These are phyloP conservation scores for Mucor saturninus DNA, from an alignment of 371 early-diverging fungal genomes.

Conservation along the genomic window DNA sequence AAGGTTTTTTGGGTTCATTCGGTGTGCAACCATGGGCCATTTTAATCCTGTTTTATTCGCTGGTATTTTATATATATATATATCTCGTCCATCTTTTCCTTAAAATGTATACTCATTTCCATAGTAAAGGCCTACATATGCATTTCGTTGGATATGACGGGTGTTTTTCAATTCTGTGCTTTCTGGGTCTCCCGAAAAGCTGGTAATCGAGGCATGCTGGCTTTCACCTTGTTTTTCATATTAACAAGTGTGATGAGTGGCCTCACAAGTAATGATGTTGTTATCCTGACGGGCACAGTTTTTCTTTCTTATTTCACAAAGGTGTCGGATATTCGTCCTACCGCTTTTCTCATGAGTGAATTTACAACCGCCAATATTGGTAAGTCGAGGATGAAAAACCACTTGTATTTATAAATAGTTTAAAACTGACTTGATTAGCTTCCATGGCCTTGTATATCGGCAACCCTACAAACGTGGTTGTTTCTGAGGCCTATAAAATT, in stretches of 20 bases:
- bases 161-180: constrained; percentile 73
- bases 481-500: constrained; percentile 77
- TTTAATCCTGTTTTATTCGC: constrained; percentile 74
- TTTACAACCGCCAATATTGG: constrained; percentile 75
- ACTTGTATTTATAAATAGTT: not conserved
- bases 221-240: constrained; percentile 72
- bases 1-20: constrained; percentile 68
- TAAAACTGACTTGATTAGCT: constrained; percentile 36
- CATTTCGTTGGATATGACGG: constrained; percentile 82
- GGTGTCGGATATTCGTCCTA: constrained; percentile 64
- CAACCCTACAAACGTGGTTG: constrained; percentile 86
- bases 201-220: constrained; percentile 57
- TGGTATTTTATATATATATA: constrained; percentile 41
- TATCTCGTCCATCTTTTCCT: not conserved
- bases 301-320: constrained; percentile 75
- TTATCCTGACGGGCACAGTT: constrained; percentile 79
- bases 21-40: constrained; percentile 80
- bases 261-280: constrained; percentile 83
- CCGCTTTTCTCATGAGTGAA: constrained; percentile 73
- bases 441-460: constrained; percentile 86
- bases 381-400: constrained; percentile 2
- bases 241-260: constrained; percentile 76
- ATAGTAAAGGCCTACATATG: constrained; percentile 73
- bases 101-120: not conserved
- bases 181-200: constrained; percentile 69